A percentile compares a stretch with the other conserved stretches of the same genome.
These are phyloP conservation scores for Podila horticola DNA, from an alignment of 192 early-diverging fungal species.

Conservation along the genomic window DNA sequence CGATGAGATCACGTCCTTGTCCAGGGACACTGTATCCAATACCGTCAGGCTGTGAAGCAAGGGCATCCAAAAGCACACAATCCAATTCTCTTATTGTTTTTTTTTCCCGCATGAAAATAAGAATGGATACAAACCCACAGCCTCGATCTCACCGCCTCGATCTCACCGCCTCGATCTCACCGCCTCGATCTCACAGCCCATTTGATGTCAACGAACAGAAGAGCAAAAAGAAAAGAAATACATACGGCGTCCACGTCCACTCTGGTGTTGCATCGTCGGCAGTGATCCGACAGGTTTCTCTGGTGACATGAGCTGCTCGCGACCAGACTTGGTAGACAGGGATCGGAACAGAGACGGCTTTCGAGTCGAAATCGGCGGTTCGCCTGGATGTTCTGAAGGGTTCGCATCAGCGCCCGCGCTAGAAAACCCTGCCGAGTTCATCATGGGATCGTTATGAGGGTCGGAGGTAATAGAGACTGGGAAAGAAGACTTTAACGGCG, in stretches of 20 bases:
- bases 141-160: too few relatives aligned
- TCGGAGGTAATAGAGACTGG: conserved; percentile 25
- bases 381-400: conserved; percentile 5
- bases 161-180: too few relatives aligned
- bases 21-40: too few relatives aligned
- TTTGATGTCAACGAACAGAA: background rate
- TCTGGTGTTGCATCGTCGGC: conserved; percentile 35
- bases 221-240: background rate
- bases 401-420: conserved; percentile 2
- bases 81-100: background rate
- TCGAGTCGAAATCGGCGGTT: background rate
- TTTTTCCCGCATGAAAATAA: background rate
- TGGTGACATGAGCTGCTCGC: conserved; percentile 11
- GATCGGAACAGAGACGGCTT: conserved; percentile 19
- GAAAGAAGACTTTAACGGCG: conserved; percentile 36
- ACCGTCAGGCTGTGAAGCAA: too few relatives aligned
- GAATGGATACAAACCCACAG: too few relatives aligned
- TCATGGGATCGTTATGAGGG: conserved; percentile 14
- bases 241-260: conserved; percentile 42
- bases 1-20: too few relatives aligned
- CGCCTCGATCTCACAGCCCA: background rate
- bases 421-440: conserved; percentile 1
- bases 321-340: conserved; percentile 30
- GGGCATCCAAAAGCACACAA: too few relatives aligned
- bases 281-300: conserved; percentile 36